Evolutionary conservation across 257 asterid genomes (phyloP).

Genomic region (Thymus quinquecostatus): DNA sequence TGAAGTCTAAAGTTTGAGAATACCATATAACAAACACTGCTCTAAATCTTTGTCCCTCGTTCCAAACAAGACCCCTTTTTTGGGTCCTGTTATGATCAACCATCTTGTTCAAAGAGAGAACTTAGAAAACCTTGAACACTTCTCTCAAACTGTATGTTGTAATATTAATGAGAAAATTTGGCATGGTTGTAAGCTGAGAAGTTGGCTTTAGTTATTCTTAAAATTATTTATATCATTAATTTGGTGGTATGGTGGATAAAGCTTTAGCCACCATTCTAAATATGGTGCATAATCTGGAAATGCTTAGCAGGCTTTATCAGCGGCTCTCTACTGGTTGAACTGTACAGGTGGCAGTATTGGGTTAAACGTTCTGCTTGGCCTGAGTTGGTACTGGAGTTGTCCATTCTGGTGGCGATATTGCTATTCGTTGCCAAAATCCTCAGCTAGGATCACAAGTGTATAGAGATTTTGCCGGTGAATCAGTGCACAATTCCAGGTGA

Average conservation of each 20-base stretch:
- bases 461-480: slow-evolving; percentile 11
- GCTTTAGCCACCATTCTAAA: slow-evolving; percentile 54
- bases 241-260: slow-evolving; percentile 27
- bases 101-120: no score
- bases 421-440: slow-evolving; percentile 54
- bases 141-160: neutral
- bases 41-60: neutral
- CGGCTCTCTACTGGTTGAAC: slow-evolving; percentile 98
- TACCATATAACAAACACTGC: neutral
- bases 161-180: neutral
- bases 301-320: slow-evolving; percentile 94
- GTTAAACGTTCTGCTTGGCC: slow-evolving; percentile 46
- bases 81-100: neutral
- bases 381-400: slow-evolving; percentile 55
- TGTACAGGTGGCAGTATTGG: slow-evolving; percentile 88
- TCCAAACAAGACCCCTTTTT: neutral
- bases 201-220: slow-evolving; percentile 9
- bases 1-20: neutral
- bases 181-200: neutral
- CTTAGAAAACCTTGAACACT: neutral
- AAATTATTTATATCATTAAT: neutral
- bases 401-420: slow-evolving; percentile 53
- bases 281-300: slow-evolving; percentile 72
- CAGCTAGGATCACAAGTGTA: slow-evolving; percentile 32
- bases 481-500: neutral